Percentiles rank a stretch among this genome's conserved stretches.
Conservation (phyloP, 768 basidiomycete genomes). For the Mycena pura region DNA sequence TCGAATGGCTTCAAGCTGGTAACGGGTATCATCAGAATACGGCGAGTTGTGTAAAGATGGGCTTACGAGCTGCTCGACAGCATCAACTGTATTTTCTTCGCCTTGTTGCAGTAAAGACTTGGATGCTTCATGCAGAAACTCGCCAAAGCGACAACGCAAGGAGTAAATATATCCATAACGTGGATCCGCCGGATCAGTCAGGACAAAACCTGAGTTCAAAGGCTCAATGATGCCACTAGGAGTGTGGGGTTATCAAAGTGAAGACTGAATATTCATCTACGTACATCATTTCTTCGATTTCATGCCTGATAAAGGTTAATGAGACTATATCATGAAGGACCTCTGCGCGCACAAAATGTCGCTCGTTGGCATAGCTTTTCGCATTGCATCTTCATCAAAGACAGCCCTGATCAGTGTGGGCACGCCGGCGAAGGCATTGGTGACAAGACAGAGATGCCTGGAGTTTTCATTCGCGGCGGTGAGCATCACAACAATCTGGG, state of each 20-base stretch:
- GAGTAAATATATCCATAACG: constrained; percentile 65
- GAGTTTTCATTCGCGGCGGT: background rate
- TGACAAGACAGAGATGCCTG: constrained; percentile 74
- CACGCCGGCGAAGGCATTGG: constrained; percentile 77
- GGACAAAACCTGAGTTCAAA: constrained; percentile 68
- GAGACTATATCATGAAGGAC: background rate
- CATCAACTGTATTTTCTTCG: constrained; percentile 83
- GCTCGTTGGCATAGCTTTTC: constrained; percentile 52
- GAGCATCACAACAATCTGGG: background rate
- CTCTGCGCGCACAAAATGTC: constrained; percentile 67
- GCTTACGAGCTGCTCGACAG: constrained; percentile 73
- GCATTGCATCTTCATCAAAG: constrained; percentile 56
- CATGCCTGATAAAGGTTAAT: constrained; percentile 3
- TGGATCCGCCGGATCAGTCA: constrained; percentile 69
- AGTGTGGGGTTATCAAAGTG: background rate
- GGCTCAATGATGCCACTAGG: constrained; percentile 70
- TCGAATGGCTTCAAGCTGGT: constrained; percentile 69
- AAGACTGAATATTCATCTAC: background rate
- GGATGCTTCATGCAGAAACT: constrained; percentile 75
- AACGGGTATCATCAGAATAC: constrained; percentile 1
- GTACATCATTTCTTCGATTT: constrained; percentile 27
- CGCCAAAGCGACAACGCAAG: constrained; percentile 68
- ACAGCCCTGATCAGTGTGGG: constrained; percentile 68
- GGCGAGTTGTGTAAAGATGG: background rate
- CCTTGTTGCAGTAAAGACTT: constrained; percentile 71